Evolutionary conservation across 495 filamentous ascomycete genomes (phyloP), one percentile per base, ranked within the genome.

Genomic region (Penicilliopsis zonata): DNA sequence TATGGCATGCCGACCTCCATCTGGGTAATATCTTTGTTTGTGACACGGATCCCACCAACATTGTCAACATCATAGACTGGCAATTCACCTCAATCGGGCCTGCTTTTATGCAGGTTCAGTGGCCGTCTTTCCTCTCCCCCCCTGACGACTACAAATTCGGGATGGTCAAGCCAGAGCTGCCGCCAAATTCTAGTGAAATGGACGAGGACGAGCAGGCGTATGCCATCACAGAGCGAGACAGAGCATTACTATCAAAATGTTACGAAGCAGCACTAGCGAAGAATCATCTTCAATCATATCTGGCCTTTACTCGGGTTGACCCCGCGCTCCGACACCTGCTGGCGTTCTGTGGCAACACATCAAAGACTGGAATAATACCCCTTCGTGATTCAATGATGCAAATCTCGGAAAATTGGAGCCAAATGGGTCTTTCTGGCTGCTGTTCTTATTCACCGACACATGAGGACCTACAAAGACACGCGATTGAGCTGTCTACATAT

Each of bases 11-110:
- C 3, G 50, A 57, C 30, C 37, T 54, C 18, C 50, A 57, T 33
- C 33, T 47, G 41, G 50, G 49, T 7, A 55, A 57, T 33, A 55
- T 57, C 12, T 57, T 46, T 35, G 46, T 55, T 10, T 41, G 26
- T 2, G 14, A 36, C 16, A 21, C 47, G 17, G 37, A 55, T 19
- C 36, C 33, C n/a, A 41, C 46, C 3, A 33, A 13, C 1, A 53
- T 58, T 14, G 19, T 34, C 2, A 21, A 29, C 28, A 12, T 52
- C 13, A 49, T 55, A 6, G 51, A 52, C 25, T 49, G 33, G 36
- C 52, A 53, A 35, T 50, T 29, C 28, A 28, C 37, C 8, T 40
- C 28, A 3, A 36, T 53, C 17, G 32, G 45, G 25, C 50, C 47
- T 5, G 22, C 42, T 14, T 56, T 46, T 23, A 31, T 45, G 19